A percentile compares a stretch with the other conserved stretches of the same genome.
phyloP scores from a whole-genome alignment of 1,284 basidiomycete genomes.

The Marasmius tenuissimus region DNA sequence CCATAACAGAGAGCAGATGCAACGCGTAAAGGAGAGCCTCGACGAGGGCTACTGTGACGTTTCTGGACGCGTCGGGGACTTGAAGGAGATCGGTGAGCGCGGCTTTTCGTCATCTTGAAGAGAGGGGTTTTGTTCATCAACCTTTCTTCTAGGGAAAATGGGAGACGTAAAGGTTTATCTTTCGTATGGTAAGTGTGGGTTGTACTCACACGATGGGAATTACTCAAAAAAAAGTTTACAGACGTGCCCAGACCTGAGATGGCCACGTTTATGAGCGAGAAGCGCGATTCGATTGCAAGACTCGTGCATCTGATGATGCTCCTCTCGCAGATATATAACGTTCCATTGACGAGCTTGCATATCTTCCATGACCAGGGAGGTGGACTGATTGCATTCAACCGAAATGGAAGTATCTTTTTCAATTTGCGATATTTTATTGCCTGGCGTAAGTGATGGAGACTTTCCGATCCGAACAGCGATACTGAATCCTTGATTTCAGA shows the following conservation, averaged over 20 bases:
- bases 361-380: slow-evolving; percentile 86
- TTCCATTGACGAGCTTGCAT: slow-evolving; percentile 74
- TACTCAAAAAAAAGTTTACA: slow-evolving; percentile 23
- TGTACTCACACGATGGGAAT: neutral
- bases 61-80: slow-evolving; percentile 64
- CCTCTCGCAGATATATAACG: slow-evolving; percentile 59
- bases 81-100: slow-evolving; percentile 57
- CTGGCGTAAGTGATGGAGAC: slow-evolving; percentile 68
- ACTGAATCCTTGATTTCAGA: slow-evolving; percentile 42
- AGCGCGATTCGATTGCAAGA: slow-evolving; percentile 58
- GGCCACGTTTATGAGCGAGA: slow-evolving; percentile 47
- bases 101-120: neutral
- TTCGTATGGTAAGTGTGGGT: slow-evolving; percentile 52
- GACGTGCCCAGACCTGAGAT: slow-evolving; percentile 48
- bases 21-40: slow-evolving; percentile 71
- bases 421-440: slow-evolving; percentile 86
- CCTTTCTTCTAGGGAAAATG: slow-evolving; percentile 49
- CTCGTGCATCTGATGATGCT: slow-evolving; percentile 66
- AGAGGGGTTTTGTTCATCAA: neutral
- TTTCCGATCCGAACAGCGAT: neutral
- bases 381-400: slow-evolving; percentile 91
- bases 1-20: slow-evolving; percentile 67
- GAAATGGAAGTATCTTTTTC: slow-evolving; percentile 86
- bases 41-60: slow-evolving; percentile 85
- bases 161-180: slow-evolving; percentile 68